Evolutionary conservation across 129 eudicot genomes (phyloP), one percentile per base, ranked within the genome.

Genomic region (Flaveria trinervia): DNA sequence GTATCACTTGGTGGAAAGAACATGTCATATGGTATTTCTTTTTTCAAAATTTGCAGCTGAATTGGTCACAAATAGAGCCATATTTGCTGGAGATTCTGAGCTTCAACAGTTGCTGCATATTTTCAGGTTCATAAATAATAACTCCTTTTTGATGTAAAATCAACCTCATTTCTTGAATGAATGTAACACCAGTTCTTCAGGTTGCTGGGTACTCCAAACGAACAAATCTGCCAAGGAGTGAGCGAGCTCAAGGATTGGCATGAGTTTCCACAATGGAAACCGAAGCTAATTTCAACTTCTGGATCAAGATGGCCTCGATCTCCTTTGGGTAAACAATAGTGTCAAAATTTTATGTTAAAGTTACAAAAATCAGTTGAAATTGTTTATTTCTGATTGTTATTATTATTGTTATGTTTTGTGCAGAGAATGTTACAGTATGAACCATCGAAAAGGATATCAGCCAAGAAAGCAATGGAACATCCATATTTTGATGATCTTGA

Each of bases 181-280:
- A 7, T 57, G 52, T 73, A 20, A 26, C 57, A 46, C 0, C 25
- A 11, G 49, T 18, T 41, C 7, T 30, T 59, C 78, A 92, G 97
- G 87, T 79, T 92, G 83, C 65, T 92, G 85, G 98, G 98, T 64
- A 92, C 98, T 62, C 98, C 98, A 12, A 88, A 82, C 73, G 98
- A 92, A 72, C 65, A 88, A 71, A 78, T 88, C 36, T 90, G 96
- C 94, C 98, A 72, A n/a, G 98, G 94, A 74, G 96, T 88, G 18
- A 86, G 92, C 76, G 80, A 85, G 78, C 77, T 89, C 30, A 85
- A 76, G 79, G 85, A 90, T 81, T 92, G 98, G 98, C 98, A 92
- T 68, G 92, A 86, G 74, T 92, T 83, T 82, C 98, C 96, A 0
- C 93, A 86, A 43, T 92, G 98, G 98, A 88, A 59, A 23, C 96